These are phyloP conservation scores for Gossypium thurberi DNA, from an alignment of 345 rosid species.

Conservation along the genomic window DNA sequence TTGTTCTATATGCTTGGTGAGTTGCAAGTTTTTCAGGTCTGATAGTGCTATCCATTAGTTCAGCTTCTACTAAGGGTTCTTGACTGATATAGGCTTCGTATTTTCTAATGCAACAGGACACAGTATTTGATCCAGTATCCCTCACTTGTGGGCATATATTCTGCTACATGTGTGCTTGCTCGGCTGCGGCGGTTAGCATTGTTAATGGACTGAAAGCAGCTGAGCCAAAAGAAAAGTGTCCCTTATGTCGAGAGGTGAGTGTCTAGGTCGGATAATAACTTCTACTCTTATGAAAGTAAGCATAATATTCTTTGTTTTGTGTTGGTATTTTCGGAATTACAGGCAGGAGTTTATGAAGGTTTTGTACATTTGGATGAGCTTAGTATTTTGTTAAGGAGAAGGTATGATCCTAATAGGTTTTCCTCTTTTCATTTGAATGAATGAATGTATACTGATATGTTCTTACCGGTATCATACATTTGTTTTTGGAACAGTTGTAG, in stretches of 20 bases:
- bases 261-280: neutral
- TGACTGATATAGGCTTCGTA: neutral
- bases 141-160: conserved; percentile 86
- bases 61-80: neutral
- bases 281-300: neutral
- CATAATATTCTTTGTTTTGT: too few species aligned
- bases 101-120: conserved; percentile 47
- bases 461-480: neutral
- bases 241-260: conserved; percentile 81
- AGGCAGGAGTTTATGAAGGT: conserved; percentile 65
- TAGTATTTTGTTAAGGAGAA: conserved; percentile 49
- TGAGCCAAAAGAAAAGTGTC: conserved; percentile 63
- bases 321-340: too few species aligned
- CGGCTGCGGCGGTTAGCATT: conserved; percentile 80
- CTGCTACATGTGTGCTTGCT: conserved; percentile 90
- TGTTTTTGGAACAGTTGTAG: conserved; percentile 43
- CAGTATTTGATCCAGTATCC: conserved; percentile 87
- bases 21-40: conserved; percentile 10
- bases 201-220: conserved; percentile 71
- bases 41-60: neutral
- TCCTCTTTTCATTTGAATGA: neutral
- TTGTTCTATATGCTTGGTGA: conserved; percentile 96
- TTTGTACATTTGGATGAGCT: conserved; percentile 81
- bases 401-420: conserved; percentile 31
- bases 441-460: neutral